Evolutionary conservation across 306 rosid species (phyloP).

Genomic region (Vigna trinervia): DNA sequence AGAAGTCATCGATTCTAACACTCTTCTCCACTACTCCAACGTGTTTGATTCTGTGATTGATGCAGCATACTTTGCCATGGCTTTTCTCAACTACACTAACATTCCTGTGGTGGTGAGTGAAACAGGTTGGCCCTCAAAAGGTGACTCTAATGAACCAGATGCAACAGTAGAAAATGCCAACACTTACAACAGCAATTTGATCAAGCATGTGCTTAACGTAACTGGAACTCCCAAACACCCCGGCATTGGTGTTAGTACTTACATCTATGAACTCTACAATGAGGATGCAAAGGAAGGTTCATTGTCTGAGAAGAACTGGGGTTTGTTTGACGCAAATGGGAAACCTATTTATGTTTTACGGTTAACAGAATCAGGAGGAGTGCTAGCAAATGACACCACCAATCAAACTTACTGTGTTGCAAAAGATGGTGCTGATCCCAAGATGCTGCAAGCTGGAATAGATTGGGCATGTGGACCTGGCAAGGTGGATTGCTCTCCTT

Average conservation of each 20-base stretch:
- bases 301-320: constrained; percentile 85
- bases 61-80: constrained; percentile 83
- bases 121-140: constrained; percentile 89
- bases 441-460: constrained; percentile 97
- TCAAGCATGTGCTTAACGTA: constrained; percentile 71
- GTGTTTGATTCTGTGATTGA: constrained; percentile 86
- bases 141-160: constrained; percentile 71
- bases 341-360: constrained; percentile 69
- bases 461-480: constrained; percentile 99
- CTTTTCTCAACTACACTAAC: constrained; percentile 73
- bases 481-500: constrained; percentile 79
- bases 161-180: constrained; percentile 85
- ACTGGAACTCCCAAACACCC: constrained; percentile 88
- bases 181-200: constrained; percentile 83
- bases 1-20: constrained; percentile 87
- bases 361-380: constrained; percentile 71
- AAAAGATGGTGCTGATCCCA: constrained; percentile 73
- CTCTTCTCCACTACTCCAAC: constrained; percentile 80
- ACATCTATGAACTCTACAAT: constrained; percentile 81
- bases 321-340: constrained; percentile 71
- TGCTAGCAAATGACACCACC: constrained; percentile 74
- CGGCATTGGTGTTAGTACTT: constrained; percentile 72
- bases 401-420: constrained; percentile 73
- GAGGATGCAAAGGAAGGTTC: constrained; percentile 78
- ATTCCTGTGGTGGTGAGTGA: constrained; percentile 76